Conservation (phyloP, 2,329 filamentous ascomycete genomes). For the Amauroascus niger region DNA sequence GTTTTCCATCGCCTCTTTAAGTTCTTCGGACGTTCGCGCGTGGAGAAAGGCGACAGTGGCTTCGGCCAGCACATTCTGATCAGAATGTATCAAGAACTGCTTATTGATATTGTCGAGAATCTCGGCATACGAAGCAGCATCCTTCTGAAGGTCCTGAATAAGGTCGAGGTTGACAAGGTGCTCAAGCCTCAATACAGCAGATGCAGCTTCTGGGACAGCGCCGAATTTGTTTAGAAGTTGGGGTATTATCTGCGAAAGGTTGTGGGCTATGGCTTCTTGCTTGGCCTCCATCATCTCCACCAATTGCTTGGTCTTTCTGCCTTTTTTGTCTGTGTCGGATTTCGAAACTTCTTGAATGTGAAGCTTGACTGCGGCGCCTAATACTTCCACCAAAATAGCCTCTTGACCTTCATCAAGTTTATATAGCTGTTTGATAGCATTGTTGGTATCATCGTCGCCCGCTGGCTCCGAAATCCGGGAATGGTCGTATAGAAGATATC, state of each 20-base stretch:
- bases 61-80: constrained; percentile 73
- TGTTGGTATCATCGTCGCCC: constrained; percentile 50
- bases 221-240: constrained; percentile 86
- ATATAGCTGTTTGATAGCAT: constrained; percentile 59
- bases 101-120: constrained; percentile 85
- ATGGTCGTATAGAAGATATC: constrained; percentile 88
- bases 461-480: constrained; percentile 51
- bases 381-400: constrained; percentile 71
- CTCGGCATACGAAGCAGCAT: constrained; percentile 66
- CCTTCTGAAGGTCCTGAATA: constrained; percentile 81
- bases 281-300: constrained; percentile 56
- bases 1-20: constrained; percentile 72
- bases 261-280: constrained; percentile 63
- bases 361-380: constrained; percentile 71
- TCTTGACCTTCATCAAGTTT: constrained; percentile 70
- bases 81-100: constrained; percentile 87
- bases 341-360: constrained; percentile 59
- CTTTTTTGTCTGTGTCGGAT: constrained; percentile 46
- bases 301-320: constrained; percentile 49
- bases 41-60: constrained; percentile 74
- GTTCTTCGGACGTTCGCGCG: constrained; percentile 74
- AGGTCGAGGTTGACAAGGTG: constrained; percentile 77
- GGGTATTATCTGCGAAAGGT: constrained; percentile 70
- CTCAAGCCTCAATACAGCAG: constrained; percentile 74
- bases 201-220: constrained; percentile 75